Base-by-base conservation (phyloP, 345 rosid species). In the Carallia brachiata region DNA sequence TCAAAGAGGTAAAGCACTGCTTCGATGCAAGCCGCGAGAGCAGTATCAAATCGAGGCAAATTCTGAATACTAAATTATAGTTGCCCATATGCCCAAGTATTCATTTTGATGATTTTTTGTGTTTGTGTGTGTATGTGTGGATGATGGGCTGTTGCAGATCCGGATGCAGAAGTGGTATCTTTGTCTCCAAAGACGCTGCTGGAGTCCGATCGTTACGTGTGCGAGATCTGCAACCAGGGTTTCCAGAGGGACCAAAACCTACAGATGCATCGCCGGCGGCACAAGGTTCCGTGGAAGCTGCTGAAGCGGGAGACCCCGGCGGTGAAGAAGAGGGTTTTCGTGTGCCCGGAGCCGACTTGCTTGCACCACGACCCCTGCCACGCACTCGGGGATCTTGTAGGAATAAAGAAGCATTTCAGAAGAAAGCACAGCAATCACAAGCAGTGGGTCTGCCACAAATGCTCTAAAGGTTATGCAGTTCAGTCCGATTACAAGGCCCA, bases 141-240 rank as follows among this genome's bases (percentile, higher is more conserved):
- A 23, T 59, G 17, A 34, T 15, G 65, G 19, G 53, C 36, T 36
- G 5, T 39, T 70, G 73, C 63, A 93, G 98, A 94, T 94, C 98
- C 98, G 65, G 98, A 91, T 81, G 97, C 98, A 17, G 98, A 88
- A 63, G 98, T 93, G 70, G 87, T 93, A 36, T 84, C 98, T 17
- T 78, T 94, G 40, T 89, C 98, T 4, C 98, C 98, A 18, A 91
- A 83, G 77, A 94, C 97, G 4, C 81, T 94, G 8, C 75, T 94
- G 65, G 97, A 94, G 76, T 94, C 98, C 54, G 98, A 94, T 77
- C 91, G 87, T 62, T 94, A 91, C 77, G 85, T 94, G 23, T 94
- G 97, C 52, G 98, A 94, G 93, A 94, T 94, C 85, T 94, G 98
- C 81, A 94, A 87, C 84, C 97, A 91, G 73, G 98, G 97, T 16